Percentiles rank a stretch among this genome's conserved stretches.
Evolutionary conservation across 441 rosid species (phyloP).

Genomic region (Arabidopsis hybrid): DNA sequence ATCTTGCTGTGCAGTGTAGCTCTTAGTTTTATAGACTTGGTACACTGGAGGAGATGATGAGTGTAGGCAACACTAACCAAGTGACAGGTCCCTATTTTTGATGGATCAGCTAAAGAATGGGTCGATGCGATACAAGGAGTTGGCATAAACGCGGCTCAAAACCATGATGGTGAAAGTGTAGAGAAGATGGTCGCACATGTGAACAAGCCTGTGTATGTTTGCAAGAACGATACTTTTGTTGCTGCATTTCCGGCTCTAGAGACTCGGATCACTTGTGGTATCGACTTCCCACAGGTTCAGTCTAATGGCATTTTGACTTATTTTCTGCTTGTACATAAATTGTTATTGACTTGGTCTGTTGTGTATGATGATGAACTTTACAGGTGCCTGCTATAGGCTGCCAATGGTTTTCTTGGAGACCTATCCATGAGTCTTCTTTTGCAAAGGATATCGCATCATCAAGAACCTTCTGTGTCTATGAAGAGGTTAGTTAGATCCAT

Average conservation of each 20-base stretch:
- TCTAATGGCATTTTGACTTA: background rate
- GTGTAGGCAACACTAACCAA: background rate
- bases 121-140: too few species aligned
- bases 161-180: too few species aligned
- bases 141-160: too few species aligned
- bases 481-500: constrained; percentile 63
- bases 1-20: constrained; percentile 12
- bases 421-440: constrained; percentile 52
- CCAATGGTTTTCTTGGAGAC: constrained; percentile 81
- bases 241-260: constrained; percentile 71
- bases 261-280: constrained; percentile 74
- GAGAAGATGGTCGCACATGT: too few species aligned
- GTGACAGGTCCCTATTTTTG: too few species aligned
- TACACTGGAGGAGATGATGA: background rate
- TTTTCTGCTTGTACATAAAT: background rate
- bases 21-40: constrained; percentile 10
- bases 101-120: too few species aligned
- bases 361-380: constrained; percentile 27
- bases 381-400: constrained; percentile 79
- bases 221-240: constrained; percentile 68
- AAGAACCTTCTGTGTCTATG: constrained; percentile 84
- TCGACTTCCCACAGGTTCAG: constrained; percentile 76
- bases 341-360: constrained; percentile 11
- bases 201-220: constrained; percentile 45
- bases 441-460: constrained; percentile 67